phyloP scores from a whole-genome alignment of 192 early-diverging fungal genomes.

The Lobosporangium transversale region DNA sequence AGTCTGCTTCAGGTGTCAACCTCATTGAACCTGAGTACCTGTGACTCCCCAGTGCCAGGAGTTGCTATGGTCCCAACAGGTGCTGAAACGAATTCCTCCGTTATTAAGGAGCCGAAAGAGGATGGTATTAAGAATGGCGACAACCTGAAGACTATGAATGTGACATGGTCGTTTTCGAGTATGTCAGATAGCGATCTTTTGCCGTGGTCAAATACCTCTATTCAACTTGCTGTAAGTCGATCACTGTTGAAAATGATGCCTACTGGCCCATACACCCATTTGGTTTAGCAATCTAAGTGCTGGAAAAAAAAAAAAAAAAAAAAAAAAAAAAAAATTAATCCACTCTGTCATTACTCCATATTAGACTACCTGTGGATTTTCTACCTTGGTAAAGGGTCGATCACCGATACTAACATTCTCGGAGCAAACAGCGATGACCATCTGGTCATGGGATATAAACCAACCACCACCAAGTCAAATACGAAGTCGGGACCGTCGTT shows the following conservation, averaged over 20 bases:
- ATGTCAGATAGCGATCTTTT: conserved; percentile 28
- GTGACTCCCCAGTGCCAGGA: conserved; percentile 25
- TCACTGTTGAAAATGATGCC: too few relatives aligned
- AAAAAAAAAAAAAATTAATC: too few relatives aligned
- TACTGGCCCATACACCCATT: too few relatives aligned
- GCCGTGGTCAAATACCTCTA: conserved; percentile 26
- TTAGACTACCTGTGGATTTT: conserved; percentile 36
- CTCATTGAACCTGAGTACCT: background rate
- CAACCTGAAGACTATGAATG: background rate
- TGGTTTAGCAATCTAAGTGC: too few relatives aligned
- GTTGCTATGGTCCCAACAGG: conserved; percentile 37
- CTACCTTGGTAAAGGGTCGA: conserved; percentile 6
- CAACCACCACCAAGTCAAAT: conserved; percentile 30
- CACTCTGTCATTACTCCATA: background rate
- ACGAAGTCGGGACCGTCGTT: conserved; percentile 21
- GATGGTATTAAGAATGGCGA: too few relatives aligned
- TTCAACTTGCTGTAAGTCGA: conserved; percentile 39
- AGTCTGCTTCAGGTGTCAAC: conserved; percentile 21
- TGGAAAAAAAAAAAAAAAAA: too few relatives aligned
- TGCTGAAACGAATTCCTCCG: background rate
- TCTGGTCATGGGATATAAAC: conserved; percentile 52
- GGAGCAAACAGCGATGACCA: conserved; percentile 38
- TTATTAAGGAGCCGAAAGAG: too few relatives aligned
- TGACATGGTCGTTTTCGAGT: conserved; percentile 36
- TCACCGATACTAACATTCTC: conserved; percentile 12